phyloP scores from a whole-genome alignment of 805 yeast species.

The Naumovozyma dairenensis region DNA sequence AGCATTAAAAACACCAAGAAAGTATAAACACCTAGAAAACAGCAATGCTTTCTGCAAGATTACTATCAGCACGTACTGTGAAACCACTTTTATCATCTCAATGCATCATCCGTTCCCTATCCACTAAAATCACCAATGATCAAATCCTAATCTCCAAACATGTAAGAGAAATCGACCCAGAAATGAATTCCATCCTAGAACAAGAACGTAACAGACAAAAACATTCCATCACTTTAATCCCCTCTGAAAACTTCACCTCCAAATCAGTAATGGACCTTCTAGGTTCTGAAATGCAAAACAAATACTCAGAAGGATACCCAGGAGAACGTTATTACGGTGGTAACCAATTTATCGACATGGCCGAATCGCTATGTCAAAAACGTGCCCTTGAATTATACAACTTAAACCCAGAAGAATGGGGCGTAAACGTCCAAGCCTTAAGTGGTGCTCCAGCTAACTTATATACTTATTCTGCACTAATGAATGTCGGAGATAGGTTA shows the following conservation, averaged over 20 bases:
- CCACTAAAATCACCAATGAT: slow-evolving; percentile 7
- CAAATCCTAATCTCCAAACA: slow-evolving; percentile 45
- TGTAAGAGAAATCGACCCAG: slow-evolving; percentile 70
- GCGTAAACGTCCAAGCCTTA: slow-evolving; percentile 91
- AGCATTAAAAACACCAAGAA: too few species aligned
- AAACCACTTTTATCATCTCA: too few species aligned
- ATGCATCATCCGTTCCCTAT: slow-evolving; percentile 6
- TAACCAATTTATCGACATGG: slow-evolving; percentile 85
- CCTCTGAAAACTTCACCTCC: slow-evolving; percentile 94
- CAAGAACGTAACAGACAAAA: slow-evolving; percentile 79
- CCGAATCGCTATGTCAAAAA: slow-evolving; percentile 80
- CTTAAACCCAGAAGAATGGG: slow-evolving; percentile 78
- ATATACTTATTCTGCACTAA: slow-evolving; percentile 79
- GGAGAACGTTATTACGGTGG: slow-evolving; percentile 98
- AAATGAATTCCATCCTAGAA: slow-evolving; percentile 67
- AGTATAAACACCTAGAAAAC: too few species aligned
- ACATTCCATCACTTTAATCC: slow-evolving; percentile 84
- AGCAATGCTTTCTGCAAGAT: too few species aligned
- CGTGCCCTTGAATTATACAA: slow-evolving; percentile 82
- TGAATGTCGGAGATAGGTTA: slow-evolving; percentile 83
- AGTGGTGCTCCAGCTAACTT: slow-evolving; percentile 97
- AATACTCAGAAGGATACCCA: slow-evolving; percentile 97
- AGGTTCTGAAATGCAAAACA: slow-evolving; percentile 95
- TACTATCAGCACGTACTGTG: too few species aligned
- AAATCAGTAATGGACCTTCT: slow-evolving; percentile 87